Evolutionary conservation across 345 rosid species (phyloP).

Genomic region (Citrus glauca): DNA sequence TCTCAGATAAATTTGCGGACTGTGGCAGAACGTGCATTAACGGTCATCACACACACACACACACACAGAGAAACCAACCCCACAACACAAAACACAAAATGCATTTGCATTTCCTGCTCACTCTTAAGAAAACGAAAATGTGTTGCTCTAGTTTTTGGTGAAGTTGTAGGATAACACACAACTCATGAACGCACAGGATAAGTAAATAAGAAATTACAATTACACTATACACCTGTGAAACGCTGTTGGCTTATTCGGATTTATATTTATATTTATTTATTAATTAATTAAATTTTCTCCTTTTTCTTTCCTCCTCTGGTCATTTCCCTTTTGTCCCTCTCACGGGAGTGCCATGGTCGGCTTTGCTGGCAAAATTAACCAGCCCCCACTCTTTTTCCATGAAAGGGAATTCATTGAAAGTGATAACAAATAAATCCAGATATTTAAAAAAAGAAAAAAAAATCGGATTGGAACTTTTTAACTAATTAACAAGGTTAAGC

Average conservation of each 20-base stretch:
- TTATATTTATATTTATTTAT: neutral
- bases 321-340: conserved; percentile 45
- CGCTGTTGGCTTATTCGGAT: neutral
- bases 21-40: conserved; percentile 33
- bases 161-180: conserved; percentile 26
- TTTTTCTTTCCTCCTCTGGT: neutral
- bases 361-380: conserved; percentile 46
- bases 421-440: neutral
- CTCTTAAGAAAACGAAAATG: neutral
- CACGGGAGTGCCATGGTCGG: conserved; percentile 64
- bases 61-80: neutral
- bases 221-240: neutral
- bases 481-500: neutral
- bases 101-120: conserved; percentile 3
- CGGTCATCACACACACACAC: conserved; percentile 27
- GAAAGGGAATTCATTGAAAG: conserved; percentile 24
- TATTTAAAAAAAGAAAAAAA: neutral
- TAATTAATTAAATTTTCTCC: neutral
- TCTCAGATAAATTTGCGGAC: conserved; percentile 25
- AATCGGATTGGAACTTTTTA: neutral
- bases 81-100: neutral
- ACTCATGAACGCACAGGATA: conserved; percentile 28
- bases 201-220: neutral
- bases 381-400: conserved; percentile 14
- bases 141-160: conserved; percentile 4